A percentile compares a stretch with the other conserved stretches of the same genome.
Conservation (phyloP, 768 basidiomycete species). For the Cystofilobasidium bisporidii region DNA sequence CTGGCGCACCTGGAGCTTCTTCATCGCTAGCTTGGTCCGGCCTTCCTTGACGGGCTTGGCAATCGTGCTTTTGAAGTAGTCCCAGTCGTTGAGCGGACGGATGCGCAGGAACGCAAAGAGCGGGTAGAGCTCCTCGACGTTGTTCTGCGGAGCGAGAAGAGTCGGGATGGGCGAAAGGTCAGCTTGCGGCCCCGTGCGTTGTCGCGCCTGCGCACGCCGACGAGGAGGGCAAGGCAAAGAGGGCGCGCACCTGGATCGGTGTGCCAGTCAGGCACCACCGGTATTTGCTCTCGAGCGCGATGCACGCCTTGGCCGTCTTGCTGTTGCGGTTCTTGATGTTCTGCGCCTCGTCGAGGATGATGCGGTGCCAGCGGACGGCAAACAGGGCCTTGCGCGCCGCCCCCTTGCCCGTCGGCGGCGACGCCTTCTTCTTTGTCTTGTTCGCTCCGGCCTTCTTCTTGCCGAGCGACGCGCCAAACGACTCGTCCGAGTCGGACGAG, state of each 20-base stretch:
- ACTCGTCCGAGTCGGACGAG: neutral
- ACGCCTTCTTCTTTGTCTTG: slow-evolving; percentile 14
- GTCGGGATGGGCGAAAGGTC: too few species aligned
- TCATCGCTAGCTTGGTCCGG: slow-evolving; percentile 42
- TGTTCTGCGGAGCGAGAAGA: slow-evolving; percentile 54
- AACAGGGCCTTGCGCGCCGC: slow-evolving; percentile 47
- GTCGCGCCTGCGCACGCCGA: too few species aligned
- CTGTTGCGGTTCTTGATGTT: slow-evolving; percentile 80
- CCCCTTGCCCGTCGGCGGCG: slow-evolving; percentile 46
- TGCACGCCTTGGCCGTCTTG: slow-evolving; percentile 67
- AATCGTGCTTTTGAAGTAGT: slow-evolving; percentile 68
- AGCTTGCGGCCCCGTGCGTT: too few species aligned
- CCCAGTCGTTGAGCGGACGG: slow-evolving; percentile 68
- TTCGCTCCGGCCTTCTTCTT: slow-evolving; percentile 42
- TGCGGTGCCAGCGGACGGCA: slow-evolving; percentile 67
- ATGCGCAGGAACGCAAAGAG: slow-evolving; percentile 75
- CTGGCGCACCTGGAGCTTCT: slow-evolving; percentile 20
- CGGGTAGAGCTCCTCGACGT: slow-evolving; percentile 77
- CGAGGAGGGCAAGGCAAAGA: too few species aligned
- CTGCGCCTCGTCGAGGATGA: slow-evolving; percentile 88
- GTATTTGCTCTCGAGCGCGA: slow-evolving; percentile 62
- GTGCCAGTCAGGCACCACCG: slow-evolving; percentile 75
- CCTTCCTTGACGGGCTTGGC: slow-evolving; percentile 65
- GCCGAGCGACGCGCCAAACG: slow-evolving; percentile 45
- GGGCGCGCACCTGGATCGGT: slow-evolving; percentile 37